These are phyloP conservation scores for Aspergillus chevalieri DNA, from an alignment of 2,329 filamentous ascomycete genomes.

Conservation along the genomic window DNA sequence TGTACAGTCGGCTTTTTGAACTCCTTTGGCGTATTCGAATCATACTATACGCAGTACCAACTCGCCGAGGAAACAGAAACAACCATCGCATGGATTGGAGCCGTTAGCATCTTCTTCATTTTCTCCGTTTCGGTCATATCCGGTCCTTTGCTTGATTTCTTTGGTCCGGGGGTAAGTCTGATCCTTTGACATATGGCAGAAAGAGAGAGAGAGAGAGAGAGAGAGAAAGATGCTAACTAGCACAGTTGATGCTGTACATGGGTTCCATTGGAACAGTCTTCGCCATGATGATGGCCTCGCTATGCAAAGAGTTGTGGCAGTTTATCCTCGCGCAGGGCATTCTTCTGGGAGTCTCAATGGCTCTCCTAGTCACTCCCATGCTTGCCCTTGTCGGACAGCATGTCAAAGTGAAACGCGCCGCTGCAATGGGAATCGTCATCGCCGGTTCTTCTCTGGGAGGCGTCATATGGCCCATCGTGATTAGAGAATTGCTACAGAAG, in stretches of 20 bases:
- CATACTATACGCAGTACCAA: slow-evolving; percentile 24
- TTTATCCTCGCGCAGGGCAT: slow-evolving; percentile 36
- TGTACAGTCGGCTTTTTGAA: slow-evolving; percentile 36
- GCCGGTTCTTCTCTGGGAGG: slow-evolving; percentile 31
- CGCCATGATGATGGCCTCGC: slow-evolving; percentile 31
- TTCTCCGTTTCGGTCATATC: slow-evolving; percentile 23
- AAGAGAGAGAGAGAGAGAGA: not conserved
- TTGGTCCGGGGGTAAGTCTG: slow-evolving; percentile 23
- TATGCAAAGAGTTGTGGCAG: slow-evolving; percentile 33
- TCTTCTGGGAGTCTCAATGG: slow-evolving; percentile 25
- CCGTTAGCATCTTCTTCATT: slow-evolving; percentile 26
- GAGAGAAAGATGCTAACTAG: not conserved
- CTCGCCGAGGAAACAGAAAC: slow-evolving; percentile 21
- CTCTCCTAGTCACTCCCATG: slow-evolving; percentile 24
- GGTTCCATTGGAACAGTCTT: slow-evolving; percentile 25
- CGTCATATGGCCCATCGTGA: slow-evolving; percentile 30
- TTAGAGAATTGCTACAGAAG: slow-evolving; percentile 23
- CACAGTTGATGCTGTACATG: slow-evolving; percentile 21
- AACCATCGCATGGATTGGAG: slow-evolving; percentile 30
- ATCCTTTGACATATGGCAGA: not conserved
- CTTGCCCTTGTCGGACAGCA: slow-evolving; percentile 25
- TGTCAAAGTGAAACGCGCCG: slow-evolving; percentile 23
- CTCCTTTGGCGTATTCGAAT: slow-evolving; percentile 32
- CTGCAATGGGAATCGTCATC: slow-evolving; percentile 28
- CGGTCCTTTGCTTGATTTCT: slow-evolving; percentile 26